A percentile compares a stretch with the other conserved stretches of the same genome.
These are phyloP conservation scores for Digitaria exilis DNA, from an alignment of 202 grass and related monocot genomes.

Conservation along the genomic window DNA sequence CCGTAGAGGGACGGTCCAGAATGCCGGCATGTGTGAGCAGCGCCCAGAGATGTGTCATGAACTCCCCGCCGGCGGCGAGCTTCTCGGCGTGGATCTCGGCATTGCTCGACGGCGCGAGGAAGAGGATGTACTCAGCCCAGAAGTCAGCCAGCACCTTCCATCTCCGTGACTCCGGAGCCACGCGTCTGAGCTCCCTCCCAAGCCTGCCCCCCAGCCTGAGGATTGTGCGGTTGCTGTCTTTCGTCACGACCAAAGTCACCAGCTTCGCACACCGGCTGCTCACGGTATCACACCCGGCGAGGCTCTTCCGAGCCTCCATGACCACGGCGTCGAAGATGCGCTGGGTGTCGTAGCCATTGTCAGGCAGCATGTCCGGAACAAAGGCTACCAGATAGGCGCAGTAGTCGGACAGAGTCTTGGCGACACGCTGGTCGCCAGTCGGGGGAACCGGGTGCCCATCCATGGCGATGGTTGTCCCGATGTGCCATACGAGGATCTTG, in stretches of 20 bases:
- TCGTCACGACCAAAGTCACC: not conserved
- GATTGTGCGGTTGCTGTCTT: not conserved
- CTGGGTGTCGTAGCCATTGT: not conserved
- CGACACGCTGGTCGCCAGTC: not conserved
- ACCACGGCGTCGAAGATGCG: slow-evolving; percentile 13
- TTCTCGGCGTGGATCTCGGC: not conserved
- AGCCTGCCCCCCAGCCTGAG: not conserved
- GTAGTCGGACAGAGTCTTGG: slow-evolving; percentile 19
- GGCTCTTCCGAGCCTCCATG: not conserved
- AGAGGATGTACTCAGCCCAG: slow-evolving; percentile 31
- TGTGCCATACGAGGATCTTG: slow-evolving; percentile 28
- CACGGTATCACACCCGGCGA: not conserved
- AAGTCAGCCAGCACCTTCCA: slow-evolving; percentile 29
- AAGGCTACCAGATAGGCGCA: slow-evolving; percentile 45
- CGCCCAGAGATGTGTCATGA: slow-evolving; percentile 45
- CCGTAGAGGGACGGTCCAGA: not conserved
- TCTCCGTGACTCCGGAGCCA: not conserved
- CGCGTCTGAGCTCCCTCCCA: not conserved
- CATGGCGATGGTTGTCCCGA: slow-evolving; percentile 5
- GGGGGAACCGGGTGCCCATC: not conserved
- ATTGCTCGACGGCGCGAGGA: slow-evolving; percentile 15
- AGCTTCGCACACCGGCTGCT: slow-evolving; percentile 1
- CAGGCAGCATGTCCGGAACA: slow-evolving; percentile 32
- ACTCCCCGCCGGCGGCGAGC: slow-evolving; percentile 28
- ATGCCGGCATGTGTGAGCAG: slow-evolving; percentile 39